Evolutionary conservation across 192 early-diverging fungal genomes (phyloP).

Genomic region (Coemansia guatemalensis): DNA sequence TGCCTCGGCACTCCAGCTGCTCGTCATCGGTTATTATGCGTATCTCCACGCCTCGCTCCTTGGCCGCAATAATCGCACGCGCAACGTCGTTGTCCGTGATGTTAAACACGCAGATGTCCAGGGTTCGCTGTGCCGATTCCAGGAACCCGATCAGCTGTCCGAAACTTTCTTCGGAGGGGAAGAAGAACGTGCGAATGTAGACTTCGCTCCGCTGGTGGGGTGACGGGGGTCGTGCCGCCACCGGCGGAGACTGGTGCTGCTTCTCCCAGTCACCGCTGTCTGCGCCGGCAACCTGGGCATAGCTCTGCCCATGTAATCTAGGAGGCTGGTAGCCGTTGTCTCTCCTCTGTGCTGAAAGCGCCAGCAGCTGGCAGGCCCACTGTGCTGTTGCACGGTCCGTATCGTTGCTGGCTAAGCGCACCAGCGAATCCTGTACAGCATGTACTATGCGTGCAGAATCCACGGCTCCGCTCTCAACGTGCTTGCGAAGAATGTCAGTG

Average conservation of each 20-base stretch:
- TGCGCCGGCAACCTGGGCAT: conserved; percentile 31
- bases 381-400: conserved; percentile 32
- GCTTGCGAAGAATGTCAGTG: conserved; percentile 40
- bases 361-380: conserved; percentile 50
- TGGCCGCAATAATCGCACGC: conserved; percentile 62
- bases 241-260: conserved; percentile 13
- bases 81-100: conserved; percentile 73
- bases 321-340: conserved; percentile 33
- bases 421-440: conserved; percentile 34
- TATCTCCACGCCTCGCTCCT: conserved; percentile 56
- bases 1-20: conserved; percentile 58
- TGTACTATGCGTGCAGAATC: conserved; percentile 18
- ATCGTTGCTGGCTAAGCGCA: conserved; percentile 32
- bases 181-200: conserved; percentile 55
- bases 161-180: conserved; percentile 66
- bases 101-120: conserved; percentile 74
- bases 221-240: conserved; percentile 8
- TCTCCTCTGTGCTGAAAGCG: conserved; percentile 17
- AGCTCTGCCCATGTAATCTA: conserved; percentile 12
- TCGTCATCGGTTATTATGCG: conserved; percentile 75
- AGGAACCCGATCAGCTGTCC: conserved; percentile 53
- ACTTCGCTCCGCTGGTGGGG: conserved; percentile 17
- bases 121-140: conserved; percentile 55
- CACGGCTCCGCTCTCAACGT: conserved; percentile 27
- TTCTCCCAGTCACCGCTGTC: conserved; percentile 30